phyloP scores from a whole-genome alignment of 768 basidiomycete species.

The Suillus fuscotomentosus region DNA sequence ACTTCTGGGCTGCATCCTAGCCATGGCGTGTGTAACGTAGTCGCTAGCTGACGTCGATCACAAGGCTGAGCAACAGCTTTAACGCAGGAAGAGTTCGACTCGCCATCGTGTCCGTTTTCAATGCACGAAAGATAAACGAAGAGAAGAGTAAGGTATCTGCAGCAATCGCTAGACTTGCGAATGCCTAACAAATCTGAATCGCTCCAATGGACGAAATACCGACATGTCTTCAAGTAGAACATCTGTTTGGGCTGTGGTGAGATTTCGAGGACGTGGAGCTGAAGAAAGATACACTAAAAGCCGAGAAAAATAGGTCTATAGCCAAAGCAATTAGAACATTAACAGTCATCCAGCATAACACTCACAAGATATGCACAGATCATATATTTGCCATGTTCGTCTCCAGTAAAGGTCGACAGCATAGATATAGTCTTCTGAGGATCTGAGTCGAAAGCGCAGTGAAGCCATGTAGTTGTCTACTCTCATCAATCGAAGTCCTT shows the following conservation, averaged over 20 bases:
- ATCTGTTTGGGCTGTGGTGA: constrained; percentile 16
- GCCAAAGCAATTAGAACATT: neutral
- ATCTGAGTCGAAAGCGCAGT: constrained; percentile 22
- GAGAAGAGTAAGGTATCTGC: constrained; percentile 26
- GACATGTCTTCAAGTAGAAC: constrained; percentile 21
- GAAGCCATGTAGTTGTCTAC: constrained; percentile 57
- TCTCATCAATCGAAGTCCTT: constrained; percentile 6
- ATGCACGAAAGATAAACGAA: constrained; percentile 20
- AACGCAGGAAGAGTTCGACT: constrained; percentile 10
- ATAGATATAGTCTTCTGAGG: neutral
- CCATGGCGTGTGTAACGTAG: neutral
- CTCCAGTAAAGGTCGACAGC: neutral
- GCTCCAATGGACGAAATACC: constrained; percentile 22
- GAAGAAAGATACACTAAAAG: constrained; percentile 20
- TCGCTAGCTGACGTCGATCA: neutral
- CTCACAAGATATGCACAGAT: constrained; percentile 3
- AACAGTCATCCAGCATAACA: too few species aligned
- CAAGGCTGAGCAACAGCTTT: neutral
- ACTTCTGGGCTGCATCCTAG: neutral
- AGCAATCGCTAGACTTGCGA: constrained; percentile 27
- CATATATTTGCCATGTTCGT: neutral
- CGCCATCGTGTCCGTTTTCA: constrained; percentile 18
- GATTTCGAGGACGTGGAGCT: constrained; percentile 10
- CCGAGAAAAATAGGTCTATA: constrained; percentile 21
- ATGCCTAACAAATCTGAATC: constrained; percentile 22